Conservation (phyloP, 805 yeast species). For the Candida parachauliodes region DNA sequence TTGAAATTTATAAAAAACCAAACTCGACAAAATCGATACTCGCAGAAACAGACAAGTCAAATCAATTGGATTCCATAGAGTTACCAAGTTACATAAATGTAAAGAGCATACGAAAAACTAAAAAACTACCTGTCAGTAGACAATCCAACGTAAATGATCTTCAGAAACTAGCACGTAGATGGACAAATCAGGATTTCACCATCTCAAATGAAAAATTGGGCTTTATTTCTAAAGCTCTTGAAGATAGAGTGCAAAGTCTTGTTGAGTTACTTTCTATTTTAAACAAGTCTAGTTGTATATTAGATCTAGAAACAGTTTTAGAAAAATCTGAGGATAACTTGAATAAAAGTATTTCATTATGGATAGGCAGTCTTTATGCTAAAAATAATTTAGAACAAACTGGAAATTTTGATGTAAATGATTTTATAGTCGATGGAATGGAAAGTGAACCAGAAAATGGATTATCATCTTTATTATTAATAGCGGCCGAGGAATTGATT, state of each 20-base stretch:
- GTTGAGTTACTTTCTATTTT: slow-evolving; percentile 11
- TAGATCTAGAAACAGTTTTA: slow-evolving; percentile 14
- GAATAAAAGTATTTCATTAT: slow-evolving; percentile 20
- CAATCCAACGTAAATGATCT: slow-evolving; percentile 5
- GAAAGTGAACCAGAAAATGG: slow-evolving; percentile 16
- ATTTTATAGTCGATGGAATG: slow-evolving; percentile 19
- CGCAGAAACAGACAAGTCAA: neutral
- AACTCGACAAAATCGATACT: neutral
- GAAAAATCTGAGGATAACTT: slow-evolving; percentile 10
- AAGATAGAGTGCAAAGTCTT: slow-evolving; percentile 15
- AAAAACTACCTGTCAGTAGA: slow-evolving; percentile 1
- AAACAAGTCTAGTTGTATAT: slow-evolving; percentile 6
- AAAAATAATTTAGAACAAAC: slow-evolving; percentile 5
- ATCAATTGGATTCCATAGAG: slow-evolving; percentile 26
- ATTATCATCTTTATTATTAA: slow-evolving; percentile 25
- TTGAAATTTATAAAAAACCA: slow-evolving; percentile 1
- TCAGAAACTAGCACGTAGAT: slow-evolving; percentile 8
- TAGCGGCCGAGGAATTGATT: slow-evolving; percentile 37
- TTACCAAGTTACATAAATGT: slow-evolving; percentile 38
- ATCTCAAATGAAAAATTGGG: neutral
- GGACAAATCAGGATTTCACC: slow-evolving; percentile 6
- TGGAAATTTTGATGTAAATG: slow-evolving; percentile 18
- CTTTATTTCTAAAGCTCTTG: slow-evolving; percentile 17
- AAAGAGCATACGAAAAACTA: slow-evolving; percentile 20
- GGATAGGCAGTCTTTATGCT: slow-evolving; percentile 27